Conservation (phyloP, 768 basidiomycete genomes). For the Phylloporus sp. region DNA sequence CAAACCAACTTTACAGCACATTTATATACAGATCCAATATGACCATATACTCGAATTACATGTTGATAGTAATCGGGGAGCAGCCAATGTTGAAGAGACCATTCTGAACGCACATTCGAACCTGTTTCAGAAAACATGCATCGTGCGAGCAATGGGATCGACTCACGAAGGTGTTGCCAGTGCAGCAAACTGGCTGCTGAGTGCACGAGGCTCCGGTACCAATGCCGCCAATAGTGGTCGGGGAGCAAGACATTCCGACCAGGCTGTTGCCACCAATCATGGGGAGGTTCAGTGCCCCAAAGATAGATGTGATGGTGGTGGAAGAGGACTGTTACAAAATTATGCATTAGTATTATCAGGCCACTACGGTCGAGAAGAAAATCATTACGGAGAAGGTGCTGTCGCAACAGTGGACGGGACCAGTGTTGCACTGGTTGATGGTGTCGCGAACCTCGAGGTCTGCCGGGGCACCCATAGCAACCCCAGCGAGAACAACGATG, state of each 20-base stretch:
- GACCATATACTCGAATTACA: neutral
- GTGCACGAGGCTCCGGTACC: neutral
- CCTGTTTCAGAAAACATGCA: neutral
- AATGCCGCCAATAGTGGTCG: too few relatives aligned
- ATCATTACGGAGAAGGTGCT: neutral
- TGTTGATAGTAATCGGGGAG: neutral
- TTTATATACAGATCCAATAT: too few relatives aligned
- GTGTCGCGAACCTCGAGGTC: too few relatives aligned
- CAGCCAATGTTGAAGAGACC: neutral
- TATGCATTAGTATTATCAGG: neutral
- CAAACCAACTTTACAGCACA: too few relatives aligned
- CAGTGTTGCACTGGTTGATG: too few relatives aligned
- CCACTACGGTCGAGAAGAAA: neutral
- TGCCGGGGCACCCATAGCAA: too few relatives aligned
- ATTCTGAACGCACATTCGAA: neutral
- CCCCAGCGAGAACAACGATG: too few relatives aligned
- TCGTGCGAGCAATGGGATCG: neutral
- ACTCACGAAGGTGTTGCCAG: neutral
- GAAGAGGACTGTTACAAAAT: neutral
- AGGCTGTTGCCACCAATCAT: too few relatives aligned
- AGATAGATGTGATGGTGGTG: neutral
- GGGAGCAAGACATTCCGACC: too few relatives aligned
- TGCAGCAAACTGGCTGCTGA: slow-evolving; percentile 1
- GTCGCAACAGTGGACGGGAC: too few relatives aligned
- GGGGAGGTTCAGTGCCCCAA: too few relatives aligned